Evolutionary conservation across 1,139 yeast genomes (phyloP).

Genomic region (Arxiozyma bovina): DNA sequence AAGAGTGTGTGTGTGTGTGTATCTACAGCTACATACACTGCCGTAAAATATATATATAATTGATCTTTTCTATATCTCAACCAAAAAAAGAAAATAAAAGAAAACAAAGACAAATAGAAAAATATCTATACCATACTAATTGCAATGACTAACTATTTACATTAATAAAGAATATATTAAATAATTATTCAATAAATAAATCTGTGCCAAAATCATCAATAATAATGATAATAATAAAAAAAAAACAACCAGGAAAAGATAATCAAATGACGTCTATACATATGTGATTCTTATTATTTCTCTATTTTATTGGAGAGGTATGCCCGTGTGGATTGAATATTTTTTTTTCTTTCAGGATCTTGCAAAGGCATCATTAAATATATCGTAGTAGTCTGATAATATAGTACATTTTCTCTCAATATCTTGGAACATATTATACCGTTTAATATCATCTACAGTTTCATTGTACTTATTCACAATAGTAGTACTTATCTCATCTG

Average conservation of each 20-base stretch:
- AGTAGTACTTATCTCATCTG: conserved; percentile 23
- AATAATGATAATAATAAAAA: too few relatives aligned
- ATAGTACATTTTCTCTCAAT: conserved; percentile 28
- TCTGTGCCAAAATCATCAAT: background rate
- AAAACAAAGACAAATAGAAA: background rate
- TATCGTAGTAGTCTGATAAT: conserved; percentile 20
- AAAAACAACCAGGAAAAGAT: background rate
- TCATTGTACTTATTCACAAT: conserved; percentile 25
- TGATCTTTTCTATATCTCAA: too few relatives aligned
- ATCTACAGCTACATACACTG: too few relatives aligned
- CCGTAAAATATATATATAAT: too few relatives aligned
- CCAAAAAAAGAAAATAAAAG: too few relatives aligned
- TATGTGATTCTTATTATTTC: background rate
- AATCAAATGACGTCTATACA: background rate
- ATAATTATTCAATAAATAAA: too few relatives aligned
- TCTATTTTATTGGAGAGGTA: background rate
- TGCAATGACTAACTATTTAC: background rate
- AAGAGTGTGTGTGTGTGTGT: too few relatives aligned
- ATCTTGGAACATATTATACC: conserved; percentile 22
- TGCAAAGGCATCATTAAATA: conserved; percentile 29
- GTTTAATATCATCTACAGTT: conserved; percentile 26
- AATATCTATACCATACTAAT: background rate
- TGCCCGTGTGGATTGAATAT: background rate
- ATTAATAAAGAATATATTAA: background rate
- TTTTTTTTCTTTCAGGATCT: conserved; percentile 6